A percentile compares a stretch with the other conserved stretches of the same genome.
Evolutionary conservation across 495 filamentous ascomycete species (phyloP).

Genomic region (Jackrogersella multiformis): DNA sequence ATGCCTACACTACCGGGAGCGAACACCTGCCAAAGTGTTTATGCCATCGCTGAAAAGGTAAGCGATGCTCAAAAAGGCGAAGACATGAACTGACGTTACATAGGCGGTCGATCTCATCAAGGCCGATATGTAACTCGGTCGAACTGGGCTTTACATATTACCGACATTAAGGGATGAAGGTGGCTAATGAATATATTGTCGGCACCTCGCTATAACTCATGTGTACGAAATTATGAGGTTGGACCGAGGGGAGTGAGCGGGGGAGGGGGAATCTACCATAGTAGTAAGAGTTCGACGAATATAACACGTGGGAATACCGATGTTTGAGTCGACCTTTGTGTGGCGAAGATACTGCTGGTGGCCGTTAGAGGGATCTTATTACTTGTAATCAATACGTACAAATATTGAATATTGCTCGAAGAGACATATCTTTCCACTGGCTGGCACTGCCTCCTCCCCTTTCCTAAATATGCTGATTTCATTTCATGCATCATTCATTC

Average conservation of each 20-base stretch:
- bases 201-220: neutral
- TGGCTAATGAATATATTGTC: neutral
- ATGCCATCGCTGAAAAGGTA: slow-evolving; percentile 58
- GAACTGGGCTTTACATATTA: neutral
- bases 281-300: too few relatives aligned
- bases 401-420: too few relatives aligned
- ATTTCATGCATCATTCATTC: neutral
- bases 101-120: slow-evolving; percentile 53
- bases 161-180: neutral
- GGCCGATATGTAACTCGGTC: slow-evolving; percentile 24
- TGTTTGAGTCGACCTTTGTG: too few relatives aligned
- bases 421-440: too few relatives aligned
- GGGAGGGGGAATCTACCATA: too few relatives aligned
- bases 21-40: slow-evolving; percentile 55
- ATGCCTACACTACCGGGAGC: slow-evolving; percentile 52
- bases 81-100: neutral
- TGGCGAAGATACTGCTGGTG: too few relatives aligned
- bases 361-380: too few relatives aligned
- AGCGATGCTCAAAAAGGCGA: neutral
- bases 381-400: too few relatives aligned
- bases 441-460: neutral
- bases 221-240: too few relatives aligned
- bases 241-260: too few relatives aligned
- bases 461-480: neutral
- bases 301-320: too few relatives aligned